Conservation (phyloP, 768 basidiomycete species). For the Tricholoma hemisulphureum region DNA sequence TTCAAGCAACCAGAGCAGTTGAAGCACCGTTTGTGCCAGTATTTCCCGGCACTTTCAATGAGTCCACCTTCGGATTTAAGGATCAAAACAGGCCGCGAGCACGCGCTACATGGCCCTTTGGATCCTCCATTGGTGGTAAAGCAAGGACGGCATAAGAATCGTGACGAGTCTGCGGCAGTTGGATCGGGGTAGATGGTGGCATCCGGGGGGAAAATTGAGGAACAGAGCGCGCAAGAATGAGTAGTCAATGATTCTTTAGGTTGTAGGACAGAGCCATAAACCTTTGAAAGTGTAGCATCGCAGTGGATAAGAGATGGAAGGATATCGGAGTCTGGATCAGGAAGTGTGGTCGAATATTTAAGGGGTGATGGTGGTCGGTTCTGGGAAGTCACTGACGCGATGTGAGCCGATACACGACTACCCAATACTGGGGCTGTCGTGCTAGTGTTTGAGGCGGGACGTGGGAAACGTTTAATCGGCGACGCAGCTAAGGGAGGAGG, state of each 20-base stretch:
- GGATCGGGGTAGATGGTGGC: slow-evolving; percentile 86
- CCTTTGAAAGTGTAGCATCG: slow-evolving; percentile 69
- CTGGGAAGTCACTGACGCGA: slow-evolving; percentile 48
- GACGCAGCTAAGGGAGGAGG: slow-evolving; percentile 21
- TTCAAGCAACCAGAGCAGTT: slow-evolving; percentile 70
- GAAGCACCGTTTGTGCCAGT: slow-evolving; percentile 86
- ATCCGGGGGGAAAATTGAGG: slow-evolving; percentile 68
- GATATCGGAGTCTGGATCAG: slow-evolving; percentile 58
- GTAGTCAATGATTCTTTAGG: slow-evolving; percentile 70
- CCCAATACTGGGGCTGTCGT: slow-evolving; percentile 36
- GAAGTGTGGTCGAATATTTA: slow-evolving; percentile 49
- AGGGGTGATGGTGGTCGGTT: slow-evolving; percentile 56
- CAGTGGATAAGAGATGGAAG: slow-evolving; percentile 52
- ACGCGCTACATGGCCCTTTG: slow-evolving; percentile 68
- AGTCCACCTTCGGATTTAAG: slow-evolving; percentile 78
- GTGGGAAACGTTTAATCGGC: slow-evolving; percentile 49
- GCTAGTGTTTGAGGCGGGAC: slow-evolving; percentile 35
- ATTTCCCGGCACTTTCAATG: slow-evolving; percentile 63
- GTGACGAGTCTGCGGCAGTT: slow-evolving; percentile 34
- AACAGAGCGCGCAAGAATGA: slow-evolving; percentile 68
- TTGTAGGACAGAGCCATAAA: slow-evolving; percentile 82
- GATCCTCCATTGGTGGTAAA: slow-evolving; percentile 73
- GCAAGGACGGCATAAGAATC: slow-evolving; percentile 74
- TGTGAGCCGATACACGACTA: slow-evolving; percentile 56
- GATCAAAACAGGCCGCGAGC: slow-evolving; percentile 68